Evolutionary conservation across 768 basidiomycete genomes (phyloP).

Genomic region (Pleurotus platypus): DNA sequence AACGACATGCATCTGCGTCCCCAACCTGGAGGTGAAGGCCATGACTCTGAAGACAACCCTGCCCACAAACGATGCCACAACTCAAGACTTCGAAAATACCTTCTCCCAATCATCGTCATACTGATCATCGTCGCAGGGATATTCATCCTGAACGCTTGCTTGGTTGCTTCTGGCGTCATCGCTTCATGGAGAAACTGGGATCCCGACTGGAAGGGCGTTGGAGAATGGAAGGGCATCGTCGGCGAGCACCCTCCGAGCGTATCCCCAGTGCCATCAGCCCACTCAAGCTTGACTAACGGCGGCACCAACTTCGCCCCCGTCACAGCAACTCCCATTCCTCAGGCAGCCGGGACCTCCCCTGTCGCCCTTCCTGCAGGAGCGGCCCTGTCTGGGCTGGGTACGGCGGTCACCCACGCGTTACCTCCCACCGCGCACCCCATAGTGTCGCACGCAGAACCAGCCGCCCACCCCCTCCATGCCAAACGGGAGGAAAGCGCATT

Average conservation of each 20-base stretch:
- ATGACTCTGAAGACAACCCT: neutral
- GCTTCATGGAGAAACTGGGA: constrained; percentile 1
- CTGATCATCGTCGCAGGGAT: constrained; percentile 1
- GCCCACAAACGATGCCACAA: neutral
- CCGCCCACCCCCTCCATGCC: neutral
- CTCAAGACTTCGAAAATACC: neutral
- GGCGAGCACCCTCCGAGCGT: too few relatives aligned
- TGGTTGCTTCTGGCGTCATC: neutral
- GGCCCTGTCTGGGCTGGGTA: too few relatives aligned
- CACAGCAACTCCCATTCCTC: too few relatives aligned
- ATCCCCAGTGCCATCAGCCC: too few relatives aligned
- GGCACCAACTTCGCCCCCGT: too few relatives aligned
- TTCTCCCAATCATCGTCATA: constrained; percentile 1
- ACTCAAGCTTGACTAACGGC: too few relatives aligned
- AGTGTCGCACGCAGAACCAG: neutral
- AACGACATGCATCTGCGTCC: neutral
- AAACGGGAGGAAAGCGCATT: constrained; percentile 2
- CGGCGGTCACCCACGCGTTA: too few relatives aligned
- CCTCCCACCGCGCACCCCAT: neutral
- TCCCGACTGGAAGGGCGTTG: constrained; percentile 4
- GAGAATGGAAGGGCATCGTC: neutral
- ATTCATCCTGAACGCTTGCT: neutral
- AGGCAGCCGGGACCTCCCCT: too few relatives aligned
- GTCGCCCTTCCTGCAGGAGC: too few relatives aligned
- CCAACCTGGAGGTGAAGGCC: neutral